Percentiles rank a stretch among this genome's conserved stretches.
These are phyloP conservation scores for Paradendryphiella salina DNA, from an alignment of 2,329 filamentous ascomycete species.

Conservation along the genomic window DNA sequence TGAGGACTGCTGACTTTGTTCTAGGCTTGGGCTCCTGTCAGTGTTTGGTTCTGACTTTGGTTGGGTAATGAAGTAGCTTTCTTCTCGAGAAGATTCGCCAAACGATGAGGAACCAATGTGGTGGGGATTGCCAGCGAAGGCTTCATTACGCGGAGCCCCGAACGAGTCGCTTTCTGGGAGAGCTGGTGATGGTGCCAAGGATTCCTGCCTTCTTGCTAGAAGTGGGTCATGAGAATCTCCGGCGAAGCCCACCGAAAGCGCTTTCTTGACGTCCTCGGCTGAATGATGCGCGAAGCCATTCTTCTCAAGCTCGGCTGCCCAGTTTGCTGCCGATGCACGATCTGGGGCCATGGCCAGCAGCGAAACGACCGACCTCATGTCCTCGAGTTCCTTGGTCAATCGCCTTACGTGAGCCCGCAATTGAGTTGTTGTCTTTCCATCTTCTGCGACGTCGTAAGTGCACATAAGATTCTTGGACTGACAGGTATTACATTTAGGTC, in stretches of 20 bases:
- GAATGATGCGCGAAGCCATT: constrained; percentile 46
- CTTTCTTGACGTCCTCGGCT: constrained; percentile 43
- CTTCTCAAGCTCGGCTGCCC: constrained; percentile 45
- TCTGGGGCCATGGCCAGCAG: constrained; percentile 43
- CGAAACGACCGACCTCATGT: constrained; percentile 45
- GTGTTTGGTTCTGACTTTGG: constrained; percentile 8
- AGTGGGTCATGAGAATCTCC: background rate
- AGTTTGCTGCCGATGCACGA: constrained; percentile 40
- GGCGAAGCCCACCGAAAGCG: constrained; percentile 37
- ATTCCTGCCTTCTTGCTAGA: constrained; percentile 29
- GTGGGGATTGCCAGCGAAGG: constrained; percentile 26
- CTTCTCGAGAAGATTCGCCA: constrained; percentile 39
- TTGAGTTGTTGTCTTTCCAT: constrained; percentile 46
- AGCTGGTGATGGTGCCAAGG: constrained; percentile 24
- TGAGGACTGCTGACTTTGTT: constrained; percentile 42
- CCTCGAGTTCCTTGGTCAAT: constrained; percentile 45
- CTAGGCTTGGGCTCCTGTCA: constrained; percentile 34
- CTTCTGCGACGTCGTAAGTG: constrained; percentile 46
- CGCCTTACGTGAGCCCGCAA: constrained; percentile 45
- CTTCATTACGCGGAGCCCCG: constrained; percentile 34
- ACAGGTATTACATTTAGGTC: constrained; percentile 47
- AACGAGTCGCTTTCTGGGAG: constrained; percentile 33
- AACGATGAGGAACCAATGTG: constrained; percentile 38
- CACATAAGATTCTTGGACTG: constrained; percentile 45
- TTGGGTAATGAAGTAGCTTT: constrained; percentile 30